A percentile compares a stretch with the other conserved stretches of the same genome.
Evolutionary conservation across 1,139 yeast species (phyloP).

Genomic region (Tardiomyces depauwii): DNA sequence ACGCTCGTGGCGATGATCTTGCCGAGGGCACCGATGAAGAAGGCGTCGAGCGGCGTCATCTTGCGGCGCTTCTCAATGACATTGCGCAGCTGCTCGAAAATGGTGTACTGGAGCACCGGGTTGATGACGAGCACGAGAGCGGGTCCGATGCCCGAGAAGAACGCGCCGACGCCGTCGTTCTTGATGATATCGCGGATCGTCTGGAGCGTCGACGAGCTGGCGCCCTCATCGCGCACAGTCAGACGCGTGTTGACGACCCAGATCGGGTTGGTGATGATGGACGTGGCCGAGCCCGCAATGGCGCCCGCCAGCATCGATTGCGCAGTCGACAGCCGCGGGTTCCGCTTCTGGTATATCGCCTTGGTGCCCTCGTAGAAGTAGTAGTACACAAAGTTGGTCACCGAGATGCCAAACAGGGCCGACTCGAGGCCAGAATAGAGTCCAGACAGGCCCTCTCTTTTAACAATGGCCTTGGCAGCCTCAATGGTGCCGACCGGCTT

Average conservation of each 20-base stretch:
- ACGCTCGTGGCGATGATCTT: constrained; percentile 76
- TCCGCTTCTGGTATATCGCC: constrained; percentile 35
- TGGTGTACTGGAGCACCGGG: constrained; percentile 87
- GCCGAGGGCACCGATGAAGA: constrained; percentile 80
- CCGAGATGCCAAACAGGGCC: constrained; percentile 75
- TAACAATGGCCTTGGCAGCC: constrained; percentile 37
- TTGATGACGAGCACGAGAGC: constrained; percentile 77
- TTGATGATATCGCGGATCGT: constrained; percentile 52
- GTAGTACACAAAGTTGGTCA: constrained; percentile 82
- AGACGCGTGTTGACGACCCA: constrained; percentile 93
- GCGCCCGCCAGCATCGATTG: constrained; percentile 78
- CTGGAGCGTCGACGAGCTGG: constrained; percentile 29
- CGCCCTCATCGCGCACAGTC: constrained; percentile 38
- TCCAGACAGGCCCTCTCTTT: constrained; percentile 57
- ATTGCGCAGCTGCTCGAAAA: constrained; percentile 74
- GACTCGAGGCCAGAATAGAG: constrained; percentile 80
- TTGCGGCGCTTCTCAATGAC: constrained; percentile 45
- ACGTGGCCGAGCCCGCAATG: constrained; percentile 79
- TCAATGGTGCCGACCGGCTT: constrained; percentile 20
- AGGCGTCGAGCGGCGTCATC: constrained; percentile 51
- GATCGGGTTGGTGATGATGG: constrained; percentile 80
- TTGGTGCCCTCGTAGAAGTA: constrained; percentile 75
- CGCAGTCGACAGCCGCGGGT: constrained; percentile 34
- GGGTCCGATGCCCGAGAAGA: constrained; percentile 79
- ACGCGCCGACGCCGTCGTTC: constrained; percentile 58